These are phyloP conservation scores for Xylaria acuta DNA, from an alignment of 495 filamentous ascomycete species.

Conservation along the genomic window DNA sequence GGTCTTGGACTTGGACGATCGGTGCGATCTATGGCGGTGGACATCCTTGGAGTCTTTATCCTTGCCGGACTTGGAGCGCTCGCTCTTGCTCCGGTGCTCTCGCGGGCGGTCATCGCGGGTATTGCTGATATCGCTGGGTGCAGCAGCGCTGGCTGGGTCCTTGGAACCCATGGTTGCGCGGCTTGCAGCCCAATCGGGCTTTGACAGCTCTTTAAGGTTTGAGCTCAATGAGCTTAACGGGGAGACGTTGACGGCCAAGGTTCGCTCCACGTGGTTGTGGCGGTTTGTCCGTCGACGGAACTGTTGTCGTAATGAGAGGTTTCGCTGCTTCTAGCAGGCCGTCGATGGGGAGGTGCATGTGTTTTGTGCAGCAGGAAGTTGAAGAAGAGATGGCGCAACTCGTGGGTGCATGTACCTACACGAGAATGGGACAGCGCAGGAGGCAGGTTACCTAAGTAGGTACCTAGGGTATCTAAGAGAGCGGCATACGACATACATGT, in stretches of 20 bases:
- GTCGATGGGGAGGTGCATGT: slow-evolving; percentile 6
- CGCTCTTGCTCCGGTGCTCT: slow-evolving; percentile 49
- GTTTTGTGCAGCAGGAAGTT: slow-evolving; percentile 26
- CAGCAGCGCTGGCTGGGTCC: slow-evolving; percentile 40
- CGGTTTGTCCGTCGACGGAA: not conserved
- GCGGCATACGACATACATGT: slow-evolving; percentile 6
- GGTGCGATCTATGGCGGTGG: slow-evolving; percentile 41
- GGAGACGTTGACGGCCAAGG: slow-evolving; percentile 20
- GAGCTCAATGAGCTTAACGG: slow-evolving; percentile 1
- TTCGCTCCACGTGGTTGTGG: slow-evolving; percentile 18
- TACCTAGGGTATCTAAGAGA: not conserved
- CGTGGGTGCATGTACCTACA: slow-evolving; percentile 22
- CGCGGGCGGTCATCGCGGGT: slow-evolving; percentile 45
- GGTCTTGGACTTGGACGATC: slow-evolving; percentile 45
- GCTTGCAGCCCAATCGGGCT: slow-evolving; percentile 46
- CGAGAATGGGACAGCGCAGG: slow-evolving; percentile 20
- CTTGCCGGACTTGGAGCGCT: slow-evolving; percentile 37
- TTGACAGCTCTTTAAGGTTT: slow-evolving; percentile 21
- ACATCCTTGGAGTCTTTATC: slow-evolving; percentile 38
- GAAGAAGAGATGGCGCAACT: slow-evolving; percentile 23
- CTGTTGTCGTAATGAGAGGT: not conserved
- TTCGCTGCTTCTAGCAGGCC: slow-evolving; percentile 2
- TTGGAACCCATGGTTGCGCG: slow-evolving; percentile 53
- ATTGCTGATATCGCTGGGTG: slow-evolving; percentile 26
- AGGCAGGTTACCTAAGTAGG: not conserved